These are phyloP conservation scores for Taphrina confusa DNA, from an alignment of 1,139 yeast genomes.

Conservation along the genomic window DNA sequence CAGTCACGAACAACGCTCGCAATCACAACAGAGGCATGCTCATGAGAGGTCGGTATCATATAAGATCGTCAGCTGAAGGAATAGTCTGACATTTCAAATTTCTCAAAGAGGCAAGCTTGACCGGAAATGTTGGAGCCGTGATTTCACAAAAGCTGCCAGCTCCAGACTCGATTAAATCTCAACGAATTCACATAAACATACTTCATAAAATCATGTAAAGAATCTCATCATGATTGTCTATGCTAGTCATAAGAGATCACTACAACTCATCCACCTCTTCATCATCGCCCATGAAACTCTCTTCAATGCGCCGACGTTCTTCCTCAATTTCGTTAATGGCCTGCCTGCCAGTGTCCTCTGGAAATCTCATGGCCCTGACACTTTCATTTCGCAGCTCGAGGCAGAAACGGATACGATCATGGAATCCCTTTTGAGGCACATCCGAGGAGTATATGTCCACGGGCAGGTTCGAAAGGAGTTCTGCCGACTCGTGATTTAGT, in stretches of 20 bases:
- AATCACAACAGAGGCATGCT: too few species aligned
- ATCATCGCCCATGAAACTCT: constrained; percentile 44
- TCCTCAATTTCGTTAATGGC: constrained; percentile 60
- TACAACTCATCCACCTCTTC: constrained; percentile 25
- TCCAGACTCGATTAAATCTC: too few species aligned
- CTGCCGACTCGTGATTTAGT: constrained; percentile 87
- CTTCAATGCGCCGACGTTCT: constrained; percentile 56
- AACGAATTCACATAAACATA: too few species aligned
- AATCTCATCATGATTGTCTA: not conserved
- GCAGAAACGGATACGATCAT: constrained; percentile 91
- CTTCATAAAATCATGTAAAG: too few species aligned
- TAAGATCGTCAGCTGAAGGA: too few species aligned
- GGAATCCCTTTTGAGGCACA: constrained; percentile 84
- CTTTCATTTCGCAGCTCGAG: constrained; percentile 87
- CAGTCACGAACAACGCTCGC: too few species aligned
- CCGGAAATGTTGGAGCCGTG: too few species aligned
- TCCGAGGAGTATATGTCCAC: constrained; percentile 83
- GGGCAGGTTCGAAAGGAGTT: constrained; percentile 85
- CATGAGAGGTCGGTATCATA: too few species aligned
- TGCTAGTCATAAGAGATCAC: not conserved
- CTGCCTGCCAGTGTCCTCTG: constrained; percentile 55
- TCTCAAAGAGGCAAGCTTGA: too few species aligned
- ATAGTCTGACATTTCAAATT: too few species aligned
- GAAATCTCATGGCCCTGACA: constrained; percentile 94
- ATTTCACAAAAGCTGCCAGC: too few species aligned